Percentiles rank a stretch among this genome's conserved stretches.
Conservation (phyloP, 768 basidiomycete species). For the Dioszegia crocea region DNA sequence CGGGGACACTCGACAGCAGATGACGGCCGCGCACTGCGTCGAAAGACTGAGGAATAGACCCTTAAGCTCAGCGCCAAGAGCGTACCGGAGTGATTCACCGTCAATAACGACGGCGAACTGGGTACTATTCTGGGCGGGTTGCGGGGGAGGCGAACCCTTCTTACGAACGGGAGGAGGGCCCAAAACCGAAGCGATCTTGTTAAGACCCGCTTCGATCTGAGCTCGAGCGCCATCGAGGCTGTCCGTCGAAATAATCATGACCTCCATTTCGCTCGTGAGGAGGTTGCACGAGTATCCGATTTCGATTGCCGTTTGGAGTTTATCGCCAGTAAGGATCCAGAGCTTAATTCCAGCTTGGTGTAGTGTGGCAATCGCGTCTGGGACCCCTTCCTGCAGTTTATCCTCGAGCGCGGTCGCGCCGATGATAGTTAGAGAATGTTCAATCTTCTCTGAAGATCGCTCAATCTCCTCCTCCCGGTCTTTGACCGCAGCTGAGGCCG, state of each 20-base stretch:
- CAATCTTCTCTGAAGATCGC: conserved; percentile 75
- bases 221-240: conserved; percentile 66
- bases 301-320: conserved; percentile 96
- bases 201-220: conserved; percentile 86
- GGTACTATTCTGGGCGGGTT: conserved; percentile 38
- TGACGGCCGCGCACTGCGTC: conserved; percentile 95
- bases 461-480: conserved; percentile 90
- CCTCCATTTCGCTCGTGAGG: conserved; percentile 87
- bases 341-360: conserved; percentile 93
- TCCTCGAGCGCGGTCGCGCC: conserved; percentile 96
- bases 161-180: conserved; percentile 59
- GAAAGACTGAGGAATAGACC: conserved; percentile 82
- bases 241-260: conserved; percentile 93
- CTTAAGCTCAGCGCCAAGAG: conserved; percentile 72
- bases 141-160: conserved; percentile 11
- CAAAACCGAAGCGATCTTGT: conserved; percentile 83
- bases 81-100: conserved; percentile 82
- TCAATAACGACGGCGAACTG: conserved; percentile 94
- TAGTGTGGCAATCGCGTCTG: conserved; percentile 86
- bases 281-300: conserved; percentile 96
- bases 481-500: conserved; percentile 68
- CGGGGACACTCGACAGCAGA: conserved; percentile 95
- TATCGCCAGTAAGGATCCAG: conserved; percentile 97
- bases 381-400: conserved; percentile 94
- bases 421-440: conserved; percentile 74